Base-by-base conservation (phyloP, 305 asterid genomes). In the Fraxinus paxiana region DNA sequence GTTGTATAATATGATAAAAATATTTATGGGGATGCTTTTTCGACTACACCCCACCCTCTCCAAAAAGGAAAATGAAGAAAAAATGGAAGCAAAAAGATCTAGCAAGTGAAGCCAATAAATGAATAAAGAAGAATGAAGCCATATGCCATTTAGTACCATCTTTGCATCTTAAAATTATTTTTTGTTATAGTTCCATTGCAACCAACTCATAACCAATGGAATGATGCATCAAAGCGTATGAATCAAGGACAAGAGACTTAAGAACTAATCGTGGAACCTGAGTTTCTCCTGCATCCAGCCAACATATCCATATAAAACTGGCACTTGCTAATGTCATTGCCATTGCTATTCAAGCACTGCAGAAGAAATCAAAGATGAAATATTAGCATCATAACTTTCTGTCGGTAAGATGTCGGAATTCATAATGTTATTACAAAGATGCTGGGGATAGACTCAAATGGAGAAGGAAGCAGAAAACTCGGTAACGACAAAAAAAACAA, bases 281-380 rank as follows among this genome's bases (percentile, higher is more conserved):
- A 89, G 92, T 84, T 94, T 75, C 90, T 92, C 88, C 82, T 86
- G 93, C 98, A 94, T 31, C 92, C 97, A 35, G 92, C 84, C 85
- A 94, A 80, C 98, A 92, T 92, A 46, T 92, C 97, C 97, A 94
- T 94, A 38, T 91, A 92, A n/a, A 94, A 92, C 88, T 92, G 98
- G 76, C 97, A 94, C 90, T 90, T 92, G 93, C 88, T 87, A 82
- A 94, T 90, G 88, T 92, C 98, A 33, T 79, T 91, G 71, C 94
- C 94, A 35, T 69, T 90, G 86, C 87, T 81, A 5, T 89, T 91
- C 83, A 94, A 61, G 80, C 98, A 92, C 98, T 92, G 92, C 92
- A 83, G 15, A 46, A 73, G 43, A 48, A 78, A 24, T 67, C 7
- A 75, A 2, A 37, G 77, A 31, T 41, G 20, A 30, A 3, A 22